Evolutionary conservation across 805 yeast species (phyloP), one percentile per base, ranked within the genome.

Genomic region (Nakazawaea ernobii): DNA sequence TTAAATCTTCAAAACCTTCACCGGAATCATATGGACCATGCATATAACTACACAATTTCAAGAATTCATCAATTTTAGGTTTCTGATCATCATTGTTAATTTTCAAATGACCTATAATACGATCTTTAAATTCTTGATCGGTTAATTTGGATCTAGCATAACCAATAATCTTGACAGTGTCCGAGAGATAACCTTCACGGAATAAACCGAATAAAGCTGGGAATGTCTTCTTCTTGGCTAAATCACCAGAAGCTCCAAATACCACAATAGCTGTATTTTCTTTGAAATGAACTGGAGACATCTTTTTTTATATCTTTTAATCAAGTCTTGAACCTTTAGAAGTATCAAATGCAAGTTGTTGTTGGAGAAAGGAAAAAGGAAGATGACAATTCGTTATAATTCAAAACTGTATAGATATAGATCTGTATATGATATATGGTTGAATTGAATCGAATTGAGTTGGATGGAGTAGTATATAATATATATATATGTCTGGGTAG

Each of bases 191-290:
- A 36, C 95, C 96, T 62, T 91, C 84, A 54, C 86, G 73, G 68
- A 58, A 79, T 35, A 86, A 73, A 9, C 94, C 95, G 58, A 85
- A 86, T 17, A 86, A 67, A 4, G 94, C 92, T 8, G 95, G 95
- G 68, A 87, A 89, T 2, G 97, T 91, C 71, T 91, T 91, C 82
- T 91, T 91, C 71, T 88, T 89, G 48, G 97, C 96, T 54, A 91
- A 73, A 65, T 91, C 97, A 45, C 97, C 97, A 20, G 95, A 86
- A 39, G 97, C 97, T 45, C 97, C 97, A 58, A 90, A 86, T 29
- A 91, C 95, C 27, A 84, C 87, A 58, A 91, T 74, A 38, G 80
- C 73, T 8, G 87, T 82, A 67, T 85, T 70, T 53, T 84, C 79
- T 50, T 77, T 81, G 64, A 85, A 86, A 50, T 73, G 58, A 43